These are phyloP conservation scores for Hericium alpestre DNA, from an alignment of 768 basidiomycete species.

Conservation along the genomic window DNA sequence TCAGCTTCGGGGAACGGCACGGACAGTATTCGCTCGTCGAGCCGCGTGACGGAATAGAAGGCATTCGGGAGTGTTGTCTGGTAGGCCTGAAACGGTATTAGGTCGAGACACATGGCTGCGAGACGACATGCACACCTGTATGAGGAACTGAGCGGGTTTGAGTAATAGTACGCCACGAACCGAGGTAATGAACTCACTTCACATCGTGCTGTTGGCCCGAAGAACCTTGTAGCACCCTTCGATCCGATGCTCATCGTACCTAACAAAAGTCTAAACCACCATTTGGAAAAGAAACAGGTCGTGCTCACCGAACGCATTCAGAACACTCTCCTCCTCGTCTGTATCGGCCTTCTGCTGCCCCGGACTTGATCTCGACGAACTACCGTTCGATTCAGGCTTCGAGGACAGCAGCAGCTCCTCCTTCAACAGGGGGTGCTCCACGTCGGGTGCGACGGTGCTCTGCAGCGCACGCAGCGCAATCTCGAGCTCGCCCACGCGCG, in stretches of 20 bases:
- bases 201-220: constrained; percentile 56
- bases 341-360: not conserved
- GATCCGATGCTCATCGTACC: constrained; percentile 51
- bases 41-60: constrained; percentile 9
- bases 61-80: not conserved
- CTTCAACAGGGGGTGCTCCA: constrained; percentile 8
- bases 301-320: constrained; percentile 38
- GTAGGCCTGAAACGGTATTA: not conserved
- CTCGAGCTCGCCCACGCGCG: constrained; percentile 11
- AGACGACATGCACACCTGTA: constrained; percentile 22
- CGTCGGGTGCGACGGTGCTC: constrained; percentile 6
- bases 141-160: constrained; percentile 34
- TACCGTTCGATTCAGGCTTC: not conserved
- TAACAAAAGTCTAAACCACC: constrained; percentile 9
- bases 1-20: constrained; percentile 12
- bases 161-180: not conserved
- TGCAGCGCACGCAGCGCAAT: constrained; percentile 8
- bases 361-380: not conserved
- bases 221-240: constrained; percentile 43
- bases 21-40: constrained; percentile 9
- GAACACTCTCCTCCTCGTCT: constrained; percentile 23
- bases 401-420: not conserved
- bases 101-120: too few relatives aligned
- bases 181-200: constrained; percentile 35
- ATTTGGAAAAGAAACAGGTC: too few relatives aligned